These are phyloP conservation scores for Podospora comata DNA, from an alignment of 495 filamentous ascomycete species.

Conservation along the genomic window DNA sequence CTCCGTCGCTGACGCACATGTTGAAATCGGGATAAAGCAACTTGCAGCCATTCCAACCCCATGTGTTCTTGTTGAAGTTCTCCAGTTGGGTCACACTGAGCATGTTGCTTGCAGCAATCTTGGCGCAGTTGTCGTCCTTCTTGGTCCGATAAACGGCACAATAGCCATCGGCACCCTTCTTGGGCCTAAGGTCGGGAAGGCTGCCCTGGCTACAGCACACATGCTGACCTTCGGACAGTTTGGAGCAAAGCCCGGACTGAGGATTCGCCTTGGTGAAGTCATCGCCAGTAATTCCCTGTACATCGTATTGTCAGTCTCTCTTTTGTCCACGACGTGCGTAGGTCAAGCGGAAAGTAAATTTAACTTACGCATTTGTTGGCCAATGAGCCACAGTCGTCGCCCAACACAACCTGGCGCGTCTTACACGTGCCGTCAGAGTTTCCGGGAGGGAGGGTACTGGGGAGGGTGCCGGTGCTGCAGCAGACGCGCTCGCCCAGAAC, in stretches of 20 bases:
- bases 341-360: too few relatives aligned
- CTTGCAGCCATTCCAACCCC: slow-evolving; percentile 44
- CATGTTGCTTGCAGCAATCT: slow-evolving; percentile 40
- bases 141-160: slow-evolving; percentile 24
- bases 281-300: slow-evolving; percentile 18
- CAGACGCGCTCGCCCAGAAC: too few relatives aligned
- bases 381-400: too few relatives aligned
- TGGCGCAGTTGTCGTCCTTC: slow-evolving; percentile 36
- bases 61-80: slow-evolving; percentile 37
- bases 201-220: slow-evolving; percentile 44
- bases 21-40: slow-evolving; percentile 23
- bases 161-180: slow-evolving; percentile 25
- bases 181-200: slow-evolving; percentile 22
- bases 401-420: too few relatives aligned
- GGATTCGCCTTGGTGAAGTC: slow-evolving; percentile 21
- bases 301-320: too few relatives aligned
- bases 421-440: too few relatives aligned
- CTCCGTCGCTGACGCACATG: slow-evolving; percentile 34
- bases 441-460: too few relatives aligned
- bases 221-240: slow-evolving; percentile 31
- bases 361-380: background rate
- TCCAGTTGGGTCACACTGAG: slow-evolving; percentile 29
- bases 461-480: too few relatives aligned
- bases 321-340: too few relatives aligned
- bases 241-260: slow-evolving; percentile 32